These are phyloP conservation scores for Penicillium sp. DNA, from an alignment of 2,329 filamentous ascomycete genomes.

Conservation along the genomic window DNA sequence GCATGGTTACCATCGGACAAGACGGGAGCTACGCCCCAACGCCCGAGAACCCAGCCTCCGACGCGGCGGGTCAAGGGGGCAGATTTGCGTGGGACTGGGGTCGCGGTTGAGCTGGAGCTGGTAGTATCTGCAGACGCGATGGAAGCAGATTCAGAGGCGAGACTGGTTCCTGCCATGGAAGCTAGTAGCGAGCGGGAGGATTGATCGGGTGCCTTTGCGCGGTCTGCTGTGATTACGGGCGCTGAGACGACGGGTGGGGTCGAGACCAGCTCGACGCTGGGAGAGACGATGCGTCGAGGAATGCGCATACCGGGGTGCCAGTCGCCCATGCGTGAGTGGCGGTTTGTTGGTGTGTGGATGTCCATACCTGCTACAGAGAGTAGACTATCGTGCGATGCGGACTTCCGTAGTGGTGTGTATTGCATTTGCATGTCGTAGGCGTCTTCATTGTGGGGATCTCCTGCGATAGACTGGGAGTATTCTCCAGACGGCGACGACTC, in stretches of 20 bases:
- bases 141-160: constrained; percentile 23
- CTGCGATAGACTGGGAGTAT: constrained; percentile 14
- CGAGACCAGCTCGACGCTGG: constrained; percentile 40
- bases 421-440: constrained; percentile 22
- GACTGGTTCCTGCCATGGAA: constrained; percentile 28
- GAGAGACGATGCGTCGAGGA: constrained; percentile 46
- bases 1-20: constrained; percentile 12
- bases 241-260: constrained; percentile 38
- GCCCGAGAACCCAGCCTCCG: constrained; percentile 62
- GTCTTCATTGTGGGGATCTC: constrained; percentile 18
- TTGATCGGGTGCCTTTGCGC: constrained; percentile 21
- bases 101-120: constrained; percentile 19
- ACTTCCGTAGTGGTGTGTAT: constrained; percentile 55
- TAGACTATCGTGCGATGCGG: constrained; percentile 79
- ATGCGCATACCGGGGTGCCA: constrained; percentile 48
- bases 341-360: constrained; percentile 73
- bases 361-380: constrained; percentile 84
- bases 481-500: constrained; percentile 27
- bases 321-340: constrained; percentile 68
- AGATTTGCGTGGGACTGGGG: constrained; percentile 21
- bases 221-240: constrained; percentile 35
- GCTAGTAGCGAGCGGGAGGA: constrained; percentile 36
- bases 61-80: constrained; percentile 50
- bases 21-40: constrained; percentile 55
- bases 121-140: constrained; percentile 21